Evolutionary conservation across 1,139 yeast species (phyloP).

Genomic region (Geotrichum reessii): DNA sequence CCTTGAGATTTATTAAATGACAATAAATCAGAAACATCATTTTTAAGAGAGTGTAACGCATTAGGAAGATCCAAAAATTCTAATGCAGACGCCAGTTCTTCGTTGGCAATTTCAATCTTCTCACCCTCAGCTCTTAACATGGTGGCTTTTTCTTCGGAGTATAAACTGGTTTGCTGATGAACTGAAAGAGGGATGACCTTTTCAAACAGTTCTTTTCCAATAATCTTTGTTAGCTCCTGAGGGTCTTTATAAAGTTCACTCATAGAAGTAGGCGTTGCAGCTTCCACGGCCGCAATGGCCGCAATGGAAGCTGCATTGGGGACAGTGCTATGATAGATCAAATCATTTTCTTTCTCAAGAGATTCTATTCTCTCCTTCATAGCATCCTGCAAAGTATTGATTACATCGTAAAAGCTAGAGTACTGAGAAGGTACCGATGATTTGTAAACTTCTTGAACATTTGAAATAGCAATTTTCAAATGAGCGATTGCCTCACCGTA

Average conservation of each 20-base stretch:
- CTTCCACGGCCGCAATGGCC: slow-evolving; percentile 66
- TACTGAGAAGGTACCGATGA: slow-evolving; percentile 25
- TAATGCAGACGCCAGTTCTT: slow-evolving; percentile 69
- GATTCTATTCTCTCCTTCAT: slow-evolving; percentile 44
- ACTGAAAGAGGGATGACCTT: slow-evolving; percentile 81
- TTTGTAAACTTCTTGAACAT: slow-evolving; percentile 26
- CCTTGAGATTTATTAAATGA: slow-evolving; percentile 16
- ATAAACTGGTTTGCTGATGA: slow-evolving; percentile 79
- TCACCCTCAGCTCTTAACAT: slow-evolving; percentile 71
- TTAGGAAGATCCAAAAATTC: slow-evolving; percentile 76
- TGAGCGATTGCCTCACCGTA: slow-evolving; percentile 76
- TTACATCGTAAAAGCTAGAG: slow-evolving; percentile 23
- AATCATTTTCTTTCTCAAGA: slow-evolving; percentile 77
- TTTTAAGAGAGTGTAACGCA: slow-evolving; percentile 47
- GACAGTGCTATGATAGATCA: slow-evolving; percentile 72
- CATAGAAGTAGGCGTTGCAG: slow-evolving; percentile 61
- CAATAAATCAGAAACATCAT: slow-evolving; percentile 17
- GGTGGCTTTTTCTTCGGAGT: slow-evolving; percentile 84
- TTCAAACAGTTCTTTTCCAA: slow-evolving; percentile 55
- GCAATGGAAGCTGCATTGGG: slow-evolving; percentile 55
- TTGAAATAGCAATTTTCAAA: slow-evolving; percentile 45
- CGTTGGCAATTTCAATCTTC: slow-evolving; percentile 68
- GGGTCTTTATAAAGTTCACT: slow-evolving; percentile 45
- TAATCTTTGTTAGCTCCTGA: slow-evolving; percentile 47
- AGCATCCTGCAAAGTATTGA: slow-evolving; percentile 30